Evolutionary conservation across 306 rosid species (phyloP).

Genomic region (Dryas drummondii): DNA sequence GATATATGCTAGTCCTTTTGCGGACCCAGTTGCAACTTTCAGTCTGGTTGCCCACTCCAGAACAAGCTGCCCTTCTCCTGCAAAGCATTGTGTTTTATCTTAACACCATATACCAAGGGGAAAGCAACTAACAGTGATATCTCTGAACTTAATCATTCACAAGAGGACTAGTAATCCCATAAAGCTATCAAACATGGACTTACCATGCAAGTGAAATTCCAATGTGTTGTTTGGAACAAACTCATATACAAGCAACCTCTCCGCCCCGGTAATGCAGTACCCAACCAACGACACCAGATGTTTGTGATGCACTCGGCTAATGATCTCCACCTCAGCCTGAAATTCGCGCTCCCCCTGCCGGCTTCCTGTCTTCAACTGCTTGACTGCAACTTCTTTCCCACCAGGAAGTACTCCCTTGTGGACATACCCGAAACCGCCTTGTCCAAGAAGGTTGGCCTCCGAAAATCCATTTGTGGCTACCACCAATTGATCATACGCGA

Average conservation of each 20-base stretch:
- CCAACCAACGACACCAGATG: conserved; percentile 56
- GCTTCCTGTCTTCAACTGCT: conserved; percentile 46
- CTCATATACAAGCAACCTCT: conserved; percentile 53
- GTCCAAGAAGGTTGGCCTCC: conserved; percentile 47
- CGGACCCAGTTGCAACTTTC: conserved; percentile 51
- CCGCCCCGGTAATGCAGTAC: conserved; percentile 35
- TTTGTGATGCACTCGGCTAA: conserved; percentile 56
- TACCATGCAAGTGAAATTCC: conserved; percentile 62
- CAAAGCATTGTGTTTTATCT: conserved; percentile 6
- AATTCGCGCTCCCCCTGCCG: conserved; percentile 55
- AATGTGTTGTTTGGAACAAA: conserved; percentile 50
- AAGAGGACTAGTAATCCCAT: not conserved
- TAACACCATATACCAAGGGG: not conserved
- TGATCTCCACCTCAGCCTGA: conserved; percentile 55
- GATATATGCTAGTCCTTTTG: conserved; percentile 59
- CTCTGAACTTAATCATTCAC: not conserved
- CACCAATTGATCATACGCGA: conserved; percentile 40
- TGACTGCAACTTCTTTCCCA: conserved; percentile 56
- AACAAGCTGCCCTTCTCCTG: conserved; percentile 39
- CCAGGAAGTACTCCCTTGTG: conserved; percentile 48
- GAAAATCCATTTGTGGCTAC: conserved; percentile 50
- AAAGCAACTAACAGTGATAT: too few species aligned
- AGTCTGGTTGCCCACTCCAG: conserved; percentile 47
- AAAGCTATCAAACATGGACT: not conserved
- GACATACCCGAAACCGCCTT: conserved; percentile 61